Base-by-base conservation (phyloP, 2,329 filamentous ascomycete genomes). In the Zymoseptoria crescenta region DNA sequence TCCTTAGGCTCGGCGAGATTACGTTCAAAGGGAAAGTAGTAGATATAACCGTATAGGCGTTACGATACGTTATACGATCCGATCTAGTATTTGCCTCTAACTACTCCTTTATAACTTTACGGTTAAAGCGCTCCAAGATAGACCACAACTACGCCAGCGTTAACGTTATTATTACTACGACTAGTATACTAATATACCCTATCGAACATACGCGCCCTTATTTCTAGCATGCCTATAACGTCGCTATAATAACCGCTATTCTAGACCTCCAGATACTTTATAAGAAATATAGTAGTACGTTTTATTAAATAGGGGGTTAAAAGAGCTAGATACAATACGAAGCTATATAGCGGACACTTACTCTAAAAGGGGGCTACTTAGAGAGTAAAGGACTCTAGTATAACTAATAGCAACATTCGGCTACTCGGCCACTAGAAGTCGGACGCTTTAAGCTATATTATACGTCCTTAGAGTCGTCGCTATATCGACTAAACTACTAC, bases 1-100 rank as follows among this genome's bases (percentile, higher is more conserved):
- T 55, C 20, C 54, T 55, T 13, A 28, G 54, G 7, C 54, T 55
- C 24, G 24, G 54, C 10, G 41, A 55, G 30, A 55, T 55, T 55
- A 55, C 41, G 3, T 55, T 45, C 24, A 49, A 49, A 16, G 54
- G 30, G 4, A 35, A 35, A 30, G 30, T 29, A n/a, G 29, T 5
- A 6, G 4, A 29, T 13, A 55, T 41, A 30, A 21, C 5, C 4
- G 21, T 20, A 16, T 58, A 58, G 56, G 24, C 52, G 4, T 30
- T 51, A 41, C 27, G 55, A 27, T n/a, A 55, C 30, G 27, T 54
- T 49, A 50, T 35, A 13, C 19, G 48, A 3, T 55, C 10, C 1
- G 27, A 55, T 24, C 8, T 55, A 20, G 41, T 16, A 1, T 35
- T 58, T 30, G 48, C n/a, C 2, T 7, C 29, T 13, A n/a, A 54